A percentile compares a stretch with the other conserved stretches of the same genome.
Evolutionary conservation across 129 eudicot species (phyloP).

Genomic region (Pseudognaphalium luteoalbum): DNA sequence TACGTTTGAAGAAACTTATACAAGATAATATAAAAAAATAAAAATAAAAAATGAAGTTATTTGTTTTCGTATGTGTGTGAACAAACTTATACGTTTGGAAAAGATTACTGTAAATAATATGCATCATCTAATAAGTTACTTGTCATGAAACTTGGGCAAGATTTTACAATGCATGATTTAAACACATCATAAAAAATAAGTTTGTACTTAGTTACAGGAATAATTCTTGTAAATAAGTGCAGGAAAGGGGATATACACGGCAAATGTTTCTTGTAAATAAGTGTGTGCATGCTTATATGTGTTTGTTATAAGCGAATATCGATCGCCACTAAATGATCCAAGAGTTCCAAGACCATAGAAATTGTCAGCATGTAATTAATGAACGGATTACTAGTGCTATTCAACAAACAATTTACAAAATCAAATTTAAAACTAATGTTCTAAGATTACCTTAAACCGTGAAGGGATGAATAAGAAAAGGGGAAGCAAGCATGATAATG

Average conservation of each 20-base stretch:
- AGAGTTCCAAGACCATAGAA: not conserved
- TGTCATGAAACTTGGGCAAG: not conserved
- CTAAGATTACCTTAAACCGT: not conserved
- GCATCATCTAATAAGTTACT: not conserved
- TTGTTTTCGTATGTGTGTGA: not conserved
- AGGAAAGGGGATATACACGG: no score
- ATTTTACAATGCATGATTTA: not conserved
- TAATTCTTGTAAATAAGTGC: not conserved
- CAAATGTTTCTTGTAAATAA: no score
- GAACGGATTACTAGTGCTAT: not conserved
- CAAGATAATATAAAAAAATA: no score
- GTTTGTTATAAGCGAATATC: not conserved
- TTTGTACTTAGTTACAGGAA: no score
- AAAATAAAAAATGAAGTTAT: no score
- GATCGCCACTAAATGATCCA: not conserved
- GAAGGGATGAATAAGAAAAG: not conserved
- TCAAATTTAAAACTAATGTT: not conserved
- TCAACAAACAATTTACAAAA: not conserved
- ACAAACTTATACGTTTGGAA: not conserved
- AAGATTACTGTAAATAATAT: not conserved
- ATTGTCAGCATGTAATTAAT: not conserved
- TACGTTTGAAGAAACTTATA: not conserved
- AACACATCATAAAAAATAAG: no score
- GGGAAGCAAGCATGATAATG: conserved; percentile 35
- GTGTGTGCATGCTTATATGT: not conserved